A percentile compares a stretch with the other conserved stretches of the same genome.
phyloP scores from a whole-genome alignment of 1,284 basidiomycete species.

The Ustilago sp. region DNA sequence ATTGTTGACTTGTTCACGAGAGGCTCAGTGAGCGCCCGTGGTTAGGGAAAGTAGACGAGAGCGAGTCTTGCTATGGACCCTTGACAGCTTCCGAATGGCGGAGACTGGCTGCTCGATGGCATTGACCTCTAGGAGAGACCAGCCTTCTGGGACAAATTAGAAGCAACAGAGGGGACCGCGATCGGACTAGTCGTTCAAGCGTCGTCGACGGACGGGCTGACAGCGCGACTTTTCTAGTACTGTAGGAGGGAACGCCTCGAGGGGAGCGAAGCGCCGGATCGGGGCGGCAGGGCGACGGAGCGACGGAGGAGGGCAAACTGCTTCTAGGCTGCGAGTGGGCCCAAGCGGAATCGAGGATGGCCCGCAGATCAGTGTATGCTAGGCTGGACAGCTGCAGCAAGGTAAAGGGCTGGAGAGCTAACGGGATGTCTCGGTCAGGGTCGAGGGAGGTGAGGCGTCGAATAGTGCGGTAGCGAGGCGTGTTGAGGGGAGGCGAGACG shows the following conservation, averaged over 20 bases:
- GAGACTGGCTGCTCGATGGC: neutral
- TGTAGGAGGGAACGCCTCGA: neutral
- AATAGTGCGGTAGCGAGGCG: neutral
- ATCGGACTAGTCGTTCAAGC: neutral
- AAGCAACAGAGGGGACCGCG: neutral
- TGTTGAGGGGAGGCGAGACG: neutral
- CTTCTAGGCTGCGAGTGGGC: neutral
- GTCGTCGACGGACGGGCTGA: neutral
- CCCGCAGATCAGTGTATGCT: neutral
- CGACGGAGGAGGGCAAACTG: neutral
- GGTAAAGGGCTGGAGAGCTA: neutral
- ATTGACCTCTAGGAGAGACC: neutral
- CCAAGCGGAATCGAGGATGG: neutral
- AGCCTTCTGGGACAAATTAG: neutral
- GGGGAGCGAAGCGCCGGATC: neutral
- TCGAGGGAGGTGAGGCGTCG: constrained; percentile 2
- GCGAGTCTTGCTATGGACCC: no score
- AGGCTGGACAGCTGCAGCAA: neutral
- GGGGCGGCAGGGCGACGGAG: neutral
- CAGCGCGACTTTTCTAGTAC: neutral
- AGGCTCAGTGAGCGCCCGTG: no score
- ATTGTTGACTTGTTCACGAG: neutral
- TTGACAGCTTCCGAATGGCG: no score
- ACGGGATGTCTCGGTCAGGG: constrained; percentile 1
- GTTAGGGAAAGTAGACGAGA: no score